These are phyloP conservation scores for Fusarium torulosum DNA, from an alignment of 2,329 filamentous ascomycete species.

Conservation along the genomic window DNA sequence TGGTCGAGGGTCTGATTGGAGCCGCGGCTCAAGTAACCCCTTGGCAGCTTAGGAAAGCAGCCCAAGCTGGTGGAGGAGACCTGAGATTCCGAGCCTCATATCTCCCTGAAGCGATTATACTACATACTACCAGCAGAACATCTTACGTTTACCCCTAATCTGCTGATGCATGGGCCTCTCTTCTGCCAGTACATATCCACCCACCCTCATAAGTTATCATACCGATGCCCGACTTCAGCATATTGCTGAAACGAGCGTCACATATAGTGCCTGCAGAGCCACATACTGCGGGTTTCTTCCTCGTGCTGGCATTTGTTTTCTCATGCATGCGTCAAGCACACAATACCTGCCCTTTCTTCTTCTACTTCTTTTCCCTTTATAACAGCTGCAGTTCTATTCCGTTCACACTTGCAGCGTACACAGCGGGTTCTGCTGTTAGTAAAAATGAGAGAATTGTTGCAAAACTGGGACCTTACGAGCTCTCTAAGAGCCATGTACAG, in stretches of 20 bases:
- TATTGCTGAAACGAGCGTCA: constrained; percentile 5
- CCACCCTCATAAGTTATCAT: constrained; percentile 4
- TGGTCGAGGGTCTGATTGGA: constrained; percentile 58
- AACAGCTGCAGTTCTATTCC: constrained; percentile 23
- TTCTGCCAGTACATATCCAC: constrained; percentile 10
- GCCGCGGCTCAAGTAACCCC: constrained; percentile 50
- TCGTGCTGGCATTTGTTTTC: constrained; percentile 7
- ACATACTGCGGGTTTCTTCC: constrained; percentile 17
- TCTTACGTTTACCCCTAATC: constrained; percentile 23
- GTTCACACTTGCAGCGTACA: constrained; percentile 20
- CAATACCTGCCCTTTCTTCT: constrained; percentile 7
- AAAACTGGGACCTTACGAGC: constrained; percentile 1
- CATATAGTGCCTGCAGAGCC: constrained; percentile 14
- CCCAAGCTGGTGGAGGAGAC: constrained; percentile 28
- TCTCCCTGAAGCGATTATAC: constrained; percentile 28
- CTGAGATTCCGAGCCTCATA: constrained; percentile 19
- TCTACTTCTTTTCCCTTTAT: constrained; percentile 21
- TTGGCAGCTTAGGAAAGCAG: constrained; percentile 42
- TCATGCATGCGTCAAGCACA: constrained; percentile 8
- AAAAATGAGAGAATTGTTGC: constrained; percentile 1
- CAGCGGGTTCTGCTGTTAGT: constrained; percentile 23
- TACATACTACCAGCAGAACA: constrained; percentile 43
- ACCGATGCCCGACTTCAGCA: constrained; percentile 1
- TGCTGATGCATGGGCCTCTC: constrained; percentile 14
- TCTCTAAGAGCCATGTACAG: constrained; percentile 6